A percentile compares a stretch with the other conserved stretches of the same genome.
These are phyloP conservation scores for Hebeloma cylindrosporum DNA, from an alignment of 768 basidiomycete species.

Conservation along the genomic window DNA sequence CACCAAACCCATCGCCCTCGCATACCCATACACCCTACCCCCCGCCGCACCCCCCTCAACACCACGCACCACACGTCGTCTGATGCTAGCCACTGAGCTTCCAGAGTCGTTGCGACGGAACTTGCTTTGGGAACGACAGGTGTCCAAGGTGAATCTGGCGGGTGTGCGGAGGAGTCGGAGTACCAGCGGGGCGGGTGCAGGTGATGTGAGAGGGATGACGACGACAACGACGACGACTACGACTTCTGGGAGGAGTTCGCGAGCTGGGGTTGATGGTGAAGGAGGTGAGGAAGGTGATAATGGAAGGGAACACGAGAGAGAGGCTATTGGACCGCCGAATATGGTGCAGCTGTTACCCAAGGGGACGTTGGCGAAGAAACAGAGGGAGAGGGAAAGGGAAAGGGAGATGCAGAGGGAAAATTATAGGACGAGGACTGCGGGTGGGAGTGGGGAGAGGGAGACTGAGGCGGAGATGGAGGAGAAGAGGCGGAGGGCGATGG, in stretches of 20 bases:
- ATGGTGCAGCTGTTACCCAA: conserved; percentile 44
- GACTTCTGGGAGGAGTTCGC: neutral
- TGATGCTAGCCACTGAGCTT: conserved; percentile 84
- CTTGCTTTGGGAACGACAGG: conserved; percentile 77
- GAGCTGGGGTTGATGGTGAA: neutral
- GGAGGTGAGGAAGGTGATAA: neutral
- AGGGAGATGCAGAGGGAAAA: neutral
- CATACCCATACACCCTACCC: conserved; percentile 74
- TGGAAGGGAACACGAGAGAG: conserved; percentile 26
- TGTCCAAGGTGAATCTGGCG: conserved; percentile 51
- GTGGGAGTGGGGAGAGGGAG: neutral
- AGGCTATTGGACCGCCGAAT: conserved; percentile 32
- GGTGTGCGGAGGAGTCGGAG: conserved; percentile 33
- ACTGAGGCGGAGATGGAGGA: conserved; percentile 39
- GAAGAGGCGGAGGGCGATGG: conserved; percentile 45
- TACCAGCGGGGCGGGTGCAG: conserved; percentile 25
- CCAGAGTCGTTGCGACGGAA: conserved; percentile 82
- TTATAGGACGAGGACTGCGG: neutral
- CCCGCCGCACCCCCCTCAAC: conserved; percentile 66
- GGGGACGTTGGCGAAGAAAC: conserved; percentile 18
- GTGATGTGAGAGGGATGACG: conserved; percentile 26
- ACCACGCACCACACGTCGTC: conserved; percentile 80
- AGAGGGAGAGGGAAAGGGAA: neutral
- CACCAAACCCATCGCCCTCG: conserved; percentile 66
- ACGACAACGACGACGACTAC: conserved; percentile 31